A percentile compares a stretch with the other conserved stretches of the same genome.
phyloP scores from a whole-genome alignment of 2,329 filamentous ascomycete genomes.

The Cladophialophora exuberans region DNA sequence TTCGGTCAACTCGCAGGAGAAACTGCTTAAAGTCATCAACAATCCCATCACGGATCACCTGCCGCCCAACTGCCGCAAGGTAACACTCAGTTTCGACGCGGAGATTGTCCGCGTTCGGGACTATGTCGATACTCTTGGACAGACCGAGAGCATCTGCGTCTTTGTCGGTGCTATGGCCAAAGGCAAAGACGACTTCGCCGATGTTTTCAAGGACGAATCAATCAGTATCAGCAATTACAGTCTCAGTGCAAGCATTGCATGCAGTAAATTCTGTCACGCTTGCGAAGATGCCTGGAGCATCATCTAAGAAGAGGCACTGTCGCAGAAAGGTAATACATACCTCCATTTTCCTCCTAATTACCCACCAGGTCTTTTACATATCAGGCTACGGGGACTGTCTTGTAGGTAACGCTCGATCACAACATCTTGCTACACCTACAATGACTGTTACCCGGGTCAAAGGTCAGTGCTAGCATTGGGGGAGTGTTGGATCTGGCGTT shows the following conservation, averaged over 20 bases:
- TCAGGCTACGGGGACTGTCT: slow-evolving; percentile 24
- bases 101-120: slow-evolving; percentile 84
- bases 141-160: slow-evolving; percentile 92
- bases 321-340: slow-evolving; percentile 20
- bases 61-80: slow-evolving; percentile 94
- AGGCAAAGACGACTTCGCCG: slow-evolving; percentile 92
- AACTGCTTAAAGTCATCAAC: slow-evolving; percentile 94
- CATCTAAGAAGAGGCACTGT: slow-evolving; percentile 59
- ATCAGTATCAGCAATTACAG: slow-evolving; percentile 99
- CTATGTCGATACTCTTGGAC: slow-evolving; percentile 77
- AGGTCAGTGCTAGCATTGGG: slow-evolving; percentile 57
- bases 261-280: slow-evolving; percentile 99
- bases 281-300: slow-evolving; percentile 96
- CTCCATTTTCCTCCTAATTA: slow-evolving; percentile 10
- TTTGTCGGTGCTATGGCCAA: slow-evolving; percentile 99
- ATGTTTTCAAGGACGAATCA: slow-evolving; percentile 91
- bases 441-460: slow-evolving; percentile 40
- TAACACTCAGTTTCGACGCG: slow-evolving; percentile 93
- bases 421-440: slow-evolving; percentile 67
- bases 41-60: slow-evolving; percentile 98
- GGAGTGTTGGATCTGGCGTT: slow-evolving; percentile 67
- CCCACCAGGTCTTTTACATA: slow-evolving; percentile 11
- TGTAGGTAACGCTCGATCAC: slow-evolving; percentile 60
- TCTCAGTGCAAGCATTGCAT: slow-evolving; percentile 94
- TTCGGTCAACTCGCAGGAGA: slow-evolving; percentile 95